Conservation (phyloP, 768 basidiomycete species). For the Termitomyces heimii region DNA sequence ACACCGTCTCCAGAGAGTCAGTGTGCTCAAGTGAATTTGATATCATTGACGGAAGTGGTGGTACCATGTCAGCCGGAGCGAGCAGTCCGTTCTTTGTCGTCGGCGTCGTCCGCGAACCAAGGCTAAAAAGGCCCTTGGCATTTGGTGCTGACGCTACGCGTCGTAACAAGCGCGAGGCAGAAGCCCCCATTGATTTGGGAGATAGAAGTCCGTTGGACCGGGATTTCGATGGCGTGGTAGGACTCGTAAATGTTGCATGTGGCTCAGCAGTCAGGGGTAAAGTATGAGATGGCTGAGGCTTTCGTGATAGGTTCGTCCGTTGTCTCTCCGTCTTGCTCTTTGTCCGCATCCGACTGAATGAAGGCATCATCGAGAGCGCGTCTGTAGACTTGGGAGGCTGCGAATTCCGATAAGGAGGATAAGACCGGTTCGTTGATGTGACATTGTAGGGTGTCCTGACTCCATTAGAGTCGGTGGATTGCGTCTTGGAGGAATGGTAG, state of each 20-base stretch:
- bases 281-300: slow-evolving; percentile 20
- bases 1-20: slow-evolving; percentile 73
- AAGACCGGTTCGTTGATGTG: slow-evolving; percentile 21
- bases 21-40: slow-evolving; percentile 49
- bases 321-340: slow-evolving; percentile 47
- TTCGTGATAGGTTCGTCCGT: slow-evolving; percentile 19
- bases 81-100: slow-evolving; percentile 75
- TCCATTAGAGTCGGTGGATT: slow-evolving; percentile 66
- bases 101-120: slow-evolving; percentile 48
- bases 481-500: slow-evolving; percentile 72
- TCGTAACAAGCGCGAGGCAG: slow-evolving; percentile 85
- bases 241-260: slow-evolving; percentile 38
- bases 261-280: slow-evolving; percentile 39
- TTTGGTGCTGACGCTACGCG: slow-evolving; percentile 97
- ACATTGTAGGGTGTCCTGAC: slow-evolving; percentile 22
- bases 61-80: slow-evolving; percentile 59
- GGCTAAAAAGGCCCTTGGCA: slow-evolving; percentile 81
- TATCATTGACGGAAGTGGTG: slow-evolving; percentile 45
- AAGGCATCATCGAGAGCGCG: slow-evolving; percentile 29
- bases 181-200: slow-evolving; percentile 63
- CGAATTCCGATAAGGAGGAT: slow-evolving; percentile 22
- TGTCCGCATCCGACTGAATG: slow-evolving; percentile 23
- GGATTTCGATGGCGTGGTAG: slow-evolving; percentile 37
- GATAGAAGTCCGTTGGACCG: slow-evolving; percentile 52
- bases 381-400: slow-evolving; percentile 31